These are phyloP conservation scores for Xylariaceae sp. DNA, from an alignment of 2,329 filamentous ascomycete species.

Conservation along the genomic window DNA sequence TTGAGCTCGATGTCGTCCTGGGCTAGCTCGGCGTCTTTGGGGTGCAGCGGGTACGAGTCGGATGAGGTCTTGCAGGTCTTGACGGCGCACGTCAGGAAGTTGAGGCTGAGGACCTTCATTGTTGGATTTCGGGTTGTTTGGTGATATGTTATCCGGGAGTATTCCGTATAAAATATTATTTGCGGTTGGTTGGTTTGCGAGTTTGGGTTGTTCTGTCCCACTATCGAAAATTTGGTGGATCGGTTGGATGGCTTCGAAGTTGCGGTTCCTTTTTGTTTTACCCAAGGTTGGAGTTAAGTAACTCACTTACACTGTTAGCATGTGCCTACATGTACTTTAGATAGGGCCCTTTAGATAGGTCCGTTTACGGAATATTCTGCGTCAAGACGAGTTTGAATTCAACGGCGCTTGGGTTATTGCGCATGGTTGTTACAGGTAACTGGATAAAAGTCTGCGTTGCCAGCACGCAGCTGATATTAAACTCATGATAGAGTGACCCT, in stretches of 20 bases:
- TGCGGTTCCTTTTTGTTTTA: background rate
- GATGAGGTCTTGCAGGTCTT: slow-evolving; percentile 85
- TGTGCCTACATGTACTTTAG: too few species aligned
- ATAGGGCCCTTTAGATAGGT: too few species aligned
- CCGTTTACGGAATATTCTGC: too few species aligned
- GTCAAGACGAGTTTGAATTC: too few species aligned
- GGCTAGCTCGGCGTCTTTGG: slow-evolving; percentile 85
- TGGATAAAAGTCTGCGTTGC: background rate
- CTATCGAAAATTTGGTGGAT: slow-evolving; percentile 18
- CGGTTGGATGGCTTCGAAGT: background rate
- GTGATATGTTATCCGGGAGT: background rate
- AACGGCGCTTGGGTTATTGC: too few species aligned
- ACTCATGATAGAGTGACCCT: background rate
- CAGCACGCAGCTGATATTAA: background rate
- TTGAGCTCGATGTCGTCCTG: slow-evolving; percentile 80
- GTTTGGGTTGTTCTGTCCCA: slow-evolving; percentile 6
- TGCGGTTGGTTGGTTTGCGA: background rate
- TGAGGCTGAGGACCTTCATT: slow-evolving; percentile 95
- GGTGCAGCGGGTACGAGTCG: slow-evolving; percentile 83
- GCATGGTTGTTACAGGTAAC: background rate
- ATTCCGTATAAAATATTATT: background rate
- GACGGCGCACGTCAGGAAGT: slow-evolving; percentile 94
- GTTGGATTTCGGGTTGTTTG: slow-evolving; percentile 13
- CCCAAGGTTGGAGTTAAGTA: background rate
- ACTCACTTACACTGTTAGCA: background rate